phyloP scores from a whole-genome alignment of 352 stramenopile species.

The Pythium brassicae region DNA sequence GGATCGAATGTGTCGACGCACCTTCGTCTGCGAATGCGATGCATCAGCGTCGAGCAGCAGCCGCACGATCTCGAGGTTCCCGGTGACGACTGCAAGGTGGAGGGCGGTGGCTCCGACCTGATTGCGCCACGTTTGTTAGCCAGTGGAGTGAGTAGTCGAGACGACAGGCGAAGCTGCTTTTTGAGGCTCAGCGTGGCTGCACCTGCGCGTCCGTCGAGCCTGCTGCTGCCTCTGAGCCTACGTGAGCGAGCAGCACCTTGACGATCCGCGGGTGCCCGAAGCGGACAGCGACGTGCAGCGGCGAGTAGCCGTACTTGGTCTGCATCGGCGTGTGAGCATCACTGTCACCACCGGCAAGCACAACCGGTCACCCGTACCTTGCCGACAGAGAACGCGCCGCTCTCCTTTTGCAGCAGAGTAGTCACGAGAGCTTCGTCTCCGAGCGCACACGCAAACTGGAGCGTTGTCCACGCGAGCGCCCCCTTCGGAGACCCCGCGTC shows the following conservation, averaged over 20 bases:
- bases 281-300: slow-evolving; percentile 63
- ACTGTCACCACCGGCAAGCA: no score
- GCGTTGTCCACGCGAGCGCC: slow-evolving; percentile 56
- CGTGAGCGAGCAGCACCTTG: slow-evolving; percentile 35
- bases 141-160: background rate
- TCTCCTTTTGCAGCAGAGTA: slow-evolving; percentile 27
- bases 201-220: slow-evolving; percentile 32
- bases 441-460: slow-evolving; percentile 74
- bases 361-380: slow-evolving; percentile 3
- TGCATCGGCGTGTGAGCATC: slow-evolving; percentile 5
- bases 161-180: background rate
- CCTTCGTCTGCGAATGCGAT: slow-evolving; percentile 40
- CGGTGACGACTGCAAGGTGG: slow-evolving; percentile 60
- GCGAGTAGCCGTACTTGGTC: slow-evolving; percentile 59
- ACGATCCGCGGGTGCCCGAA: slow-evolving; percentile 52
- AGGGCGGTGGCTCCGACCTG: slow-evolving; percentile 53
- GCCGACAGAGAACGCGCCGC: background rate
- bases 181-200: background rate
- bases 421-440: slow-evolving; percentile 43
- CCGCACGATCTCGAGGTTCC: slow-evolving; percentile 38
- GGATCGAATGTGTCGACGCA: slow-evolving; percentile 7
- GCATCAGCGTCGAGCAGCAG: slow-evolving; percentile 34
- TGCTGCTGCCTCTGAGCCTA: slow-evolving; percentile 6
- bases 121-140: no score
- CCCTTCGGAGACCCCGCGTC: slow-evolving; percentile 59